A percentile compares a stretch with the other conserved stretches of the same genome.
Evolutionary conservation across 2,329 filamentous ascomycete genomes (phyloP).

Genomic region (Microcyclosporella mali): DNA sequence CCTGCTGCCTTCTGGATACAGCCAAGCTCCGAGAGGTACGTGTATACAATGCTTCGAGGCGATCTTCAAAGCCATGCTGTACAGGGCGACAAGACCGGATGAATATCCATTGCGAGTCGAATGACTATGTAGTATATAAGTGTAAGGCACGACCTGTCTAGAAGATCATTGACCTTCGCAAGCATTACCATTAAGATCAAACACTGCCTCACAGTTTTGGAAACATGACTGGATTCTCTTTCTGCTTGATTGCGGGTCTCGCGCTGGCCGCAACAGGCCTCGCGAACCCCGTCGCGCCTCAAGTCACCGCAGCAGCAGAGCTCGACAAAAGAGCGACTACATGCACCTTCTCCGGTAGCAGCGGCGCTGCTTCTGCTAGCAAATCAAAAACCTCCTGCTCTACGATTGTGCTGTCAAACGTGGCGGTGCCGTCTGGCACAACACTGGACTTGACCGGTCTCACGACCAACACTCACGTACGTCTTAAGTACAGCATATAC

Average conservation of each 20-base stretch:
- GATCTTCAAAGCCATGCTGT: too few relatives aligned
- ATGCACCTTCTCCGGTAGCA: constrained; percentile 30
- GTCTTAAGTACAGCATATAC: too few relatives aligned
- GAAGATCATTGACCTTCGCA: too few relatives aligned
- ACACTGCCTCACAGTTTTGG: too few relatives aligned
- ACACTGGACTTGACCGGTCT: constrained; percentile 38
- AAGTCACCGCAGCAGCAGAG: constrained; percentile 8
- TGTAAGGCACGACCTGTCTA: too few relatives aligned
- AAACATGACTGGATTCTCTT: background rate
- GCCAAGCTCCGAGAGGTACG: too few relatives aligned
- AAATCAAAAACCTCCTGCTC: constrained; percentile 27
- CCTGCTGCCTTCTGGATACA: too few relatives aligned
- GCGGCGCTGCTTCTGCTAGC: constrained; percentile 23
- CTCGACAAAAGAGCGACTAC: constrained; percentile 19
- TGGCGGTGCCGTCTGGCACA: constrained; percentile 30
- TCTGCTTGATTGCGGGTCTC: background rate
- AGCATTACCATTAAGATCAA: too few relatives aligned
- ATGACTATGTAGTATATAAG: too few relatives aligned
- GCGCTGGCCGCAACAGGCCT: background rate
- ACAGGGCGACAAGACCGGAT: too few relatives aligned
- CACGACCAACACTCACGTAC: constrained; percentile 36
- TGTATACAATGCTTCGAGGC: too few relatives aligned
- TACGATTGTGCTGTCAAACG: constrained; percentile 28
- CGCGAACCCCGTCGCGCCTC: constrained; percentile 3
- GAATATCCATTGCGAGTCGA: too few relatives aligned